Conservation (phyloP, 331 rosid genomes). For the Malus hybrid region DNA sequence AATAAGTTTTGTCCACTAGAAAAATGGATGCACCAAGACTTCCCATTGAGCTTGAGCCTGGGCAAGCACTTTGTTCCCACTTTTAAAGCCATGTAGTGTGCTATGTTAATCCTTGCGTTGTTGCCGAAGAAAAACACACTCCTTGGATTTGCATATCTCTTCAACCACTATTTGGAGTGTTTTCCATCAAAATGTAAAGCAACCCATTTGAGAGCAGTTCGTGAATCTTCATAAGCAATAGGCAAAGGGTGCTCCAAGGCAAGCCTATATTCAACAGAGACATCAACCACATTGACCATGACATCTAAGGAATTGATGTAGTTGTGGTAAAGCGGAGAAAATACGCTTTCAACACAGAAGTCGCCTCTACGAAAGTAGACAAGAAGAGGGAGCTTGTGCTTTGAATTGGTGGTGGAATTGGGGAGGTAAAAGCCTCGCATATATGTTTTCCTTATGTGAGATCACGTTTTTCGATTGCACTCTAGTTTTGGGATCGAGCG, state of each 20-base stretch:
- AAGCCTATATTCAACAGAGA: constrained; percentile 19
- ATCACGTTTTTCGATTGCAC: constrained; percentile 4
- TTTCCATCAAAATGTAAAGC: background rate
- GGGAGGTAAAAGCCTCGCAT: constrained; percentile 12
- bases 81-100: constrained; percentile 13
- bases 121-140: constrained; percentile 17
- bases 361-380: constrained; percentile 28
- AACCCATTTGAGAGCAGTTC: constrained; percentile 22
- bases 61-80: background rate
- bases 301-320: constrained; percentile 9
- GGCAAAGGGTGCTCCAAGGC: constrained; percentile 29
- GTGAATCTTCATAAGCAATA: constrained; percentile 14
- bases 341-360: constrained; percentile 14
- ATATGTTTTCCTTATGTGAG: background rate
- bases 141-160: background rate
- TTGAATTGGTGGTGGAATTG: background rate
- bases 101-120: constrained; percentile 12
- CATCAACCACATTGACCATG: constrained; percentile 5
- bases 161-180: constrained; percentile 21
- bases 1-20: background rate
- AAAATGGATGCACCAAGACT: constrained; percentile 16
- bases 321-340: constrained; percentile 10
- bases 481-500: background rate
- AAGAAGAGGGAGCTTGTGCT: constrained; percentile 10
- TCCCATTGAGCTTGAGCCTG: background rate